Base-by-base conservation (phyloP, 75 land plant genomes). In the Ceratopteris richardii region DNA sequence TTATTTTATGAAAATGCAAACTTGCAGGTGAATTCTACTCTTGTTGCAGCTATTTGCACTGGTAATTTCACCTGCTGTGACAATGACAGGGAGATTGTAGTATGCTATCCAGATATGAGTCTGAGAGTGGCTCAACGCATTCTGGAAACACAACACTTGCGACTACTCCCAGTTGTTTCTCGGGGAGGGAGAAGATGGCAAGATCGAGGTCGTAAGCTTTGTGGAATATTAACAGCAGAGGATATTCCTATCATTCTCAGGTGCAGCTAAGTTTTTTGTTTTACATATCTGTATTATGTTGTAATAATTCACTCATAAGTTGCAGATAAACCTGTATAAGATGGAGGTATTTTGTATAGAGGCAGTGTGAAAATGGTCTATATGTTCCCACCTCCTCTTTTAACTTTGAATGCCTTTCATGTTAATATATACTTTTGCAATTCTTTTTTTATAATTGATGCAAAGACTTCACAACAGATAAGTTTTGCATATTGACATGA, bases 141-240 rank as follows among this genome's bases (percentile, higher is more conserved):
- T n/a, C 83, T 94, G 90, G 82, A 77, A 61, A 79, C 80, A 20
- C 79, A 74, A 59, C 81, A 79, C 30, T 66, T 83, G 18, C 85
- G 83, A 47, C 96, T 86, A 60, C 73, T 95, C 24, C 99, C 99
- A 51, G 99, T 95, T 20, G 96, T 95, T 31, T 76, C 68, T 44
- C 83, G 80, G 42, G 74, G 67, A 59, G 64, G 77, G 33, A 62
- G 76, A 41, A n/a, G n/a, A n/a, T 71, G 69, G 68, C 93, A 70
- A 57, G 79, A 76, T 46, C 62, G 73, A 23, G 88, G 85, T 50
- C 81, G 70, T 23, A 83, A 74, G 58, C 58, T 86, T 60, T 68
- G 87, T 62, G 99, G 81, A 18, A 62, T 95, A 39, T 79, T 95
- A 24, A 61, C 76, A 33, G 69, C 80, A 71, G 82, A 90, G 42